Evolutionary conservation across 192 early-diverging fungal genomes (phyloP).

Genomic region (Chytriomyces confervae): DNA sequence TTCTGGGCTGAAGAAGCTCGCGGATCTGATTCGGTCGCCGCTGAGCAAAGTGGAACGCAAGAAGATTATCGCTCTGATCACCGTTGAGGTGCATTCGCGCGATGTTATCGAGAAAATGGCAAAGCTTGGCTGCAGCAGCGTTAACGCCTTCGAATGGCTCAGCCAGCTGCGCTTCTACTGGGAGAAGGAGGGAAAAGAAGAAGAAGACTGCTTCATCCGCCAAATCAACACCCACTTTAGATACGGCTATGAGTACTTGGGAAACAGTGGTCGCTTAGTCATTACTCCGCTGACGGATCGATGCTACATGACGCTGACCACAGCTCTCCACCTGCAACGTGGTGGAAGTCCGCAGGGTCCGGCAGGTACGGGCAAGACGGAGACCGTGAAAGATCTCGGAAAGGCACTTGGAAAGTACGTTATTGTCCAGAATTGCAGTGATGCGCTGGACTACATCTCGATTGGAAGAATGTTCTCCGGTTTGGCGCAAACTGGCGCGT

Average conservation of each 20-base stretch:
- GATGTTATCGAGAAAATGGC: conserved; percentile 66
- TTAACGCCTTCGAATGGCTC: conserved; percentile 65
- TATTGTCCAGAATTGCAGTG: conserved; percentile 68
- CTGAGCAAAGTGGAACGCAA: conserved; percentile 67
- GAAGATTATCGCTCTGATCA: conserved; percentile 67
- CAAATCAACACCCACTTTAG: conserved; percentile 69
- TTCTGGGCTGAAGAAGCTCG: conserved; percentile 59
- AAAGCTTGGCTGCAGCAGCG: conserved; percentile 54
- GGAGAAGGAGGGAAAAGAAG: conserved; percentile 66
- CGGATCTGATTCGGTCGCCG: conserved; percentile 58
- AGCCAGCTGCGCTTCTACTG: conserved; percentile 68
- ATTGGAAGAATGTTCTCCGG: conserved; percentile 69
- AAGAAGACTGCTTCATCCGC: conserved; percentile 66
- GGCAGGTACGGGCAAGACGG: conserved; percentile 68
- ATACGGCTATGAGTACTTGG: conserved; percentile 63
- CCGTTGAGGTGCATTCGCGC: conserved; percentile 66
- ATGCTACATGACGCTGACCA: conserved; percentile 69
- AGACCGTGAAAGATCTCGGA: conserved; percentile 68
- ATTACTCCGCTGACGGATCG: conserved; percentile 68
- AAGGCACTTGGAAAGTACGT: conserved; percentile 66
- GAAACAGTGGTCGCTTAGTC: conserved; percentile 63
- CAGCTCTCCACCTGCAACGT: conserved; percentile 58
- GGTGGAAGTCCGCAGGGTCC: conserved; percentile 66
- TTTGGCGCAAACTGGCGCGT: conserved; percentile 65
- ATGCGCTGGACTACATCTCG: conserved; percentile 65